Base-by-base conservation (phyloP, 2,329 filamentous ascomycete species). In the Neopestalotiopsis sp. region DNA sequence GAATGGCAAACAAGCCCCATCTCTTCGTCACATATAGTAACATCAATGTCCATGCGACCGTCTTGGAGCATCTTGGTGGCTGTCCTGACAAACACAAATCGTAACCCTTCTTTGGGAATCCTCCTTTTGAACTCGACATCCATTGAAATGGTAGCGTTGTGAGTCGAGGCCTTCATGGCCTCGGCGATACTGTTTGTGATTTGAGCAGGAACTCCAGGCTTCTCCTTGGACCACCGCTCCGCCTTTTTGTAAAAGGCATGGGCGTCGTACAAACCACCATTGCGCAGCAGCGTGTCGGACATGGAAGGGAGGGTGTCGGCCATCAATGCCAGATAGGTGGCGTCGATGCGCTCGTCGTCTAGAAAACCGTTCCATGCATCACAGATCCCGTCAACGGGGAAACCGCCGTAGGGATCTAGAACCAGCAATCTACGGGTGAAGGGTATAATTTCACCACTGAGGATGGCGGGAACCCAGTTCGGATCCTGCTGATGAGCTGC, bases 101-200 rank as follows among this genome's bases (percentile, higher is more conserved):
- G 71, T 9, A 74, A n/a, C 0, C 73, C 73, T 7, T 73, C 71
- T 0, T 68, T 65, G 0, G 76, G 74, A 1, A 78, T 28, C 20
- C 70, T 67, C 14, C 70, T 28, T 64, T 74, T 78, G 65, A 75
- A 78, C 65, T 76, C 73, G 7, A 79, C 71, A 52, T 77, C 74
- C 14, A 78, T 28, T 1, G 71, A 72, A 10, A 74, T 63, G 0
- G 74, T 77, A 4, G 66, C 65, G 49, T 75, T 75, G 17, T 66
- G 71, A 6, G 67, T 68, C 1, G 66, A 10, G 2, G 70, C 62
- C 34, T 72, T n/a, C 66, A 71, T 42, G 1, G 69, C 73, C n/a
- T 77, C 70, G 4, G 67, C 64, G 9, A 73, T 12, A 3, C 70
- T 67, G 45, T 75, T 75, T 0, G 34, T 59, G 0, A 73, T 14